Evolutionary conservation across 2,329 filamentous ascomycete species (phyloP).

Genomic region (Phyllosticta citribraziliensis): DNA sequence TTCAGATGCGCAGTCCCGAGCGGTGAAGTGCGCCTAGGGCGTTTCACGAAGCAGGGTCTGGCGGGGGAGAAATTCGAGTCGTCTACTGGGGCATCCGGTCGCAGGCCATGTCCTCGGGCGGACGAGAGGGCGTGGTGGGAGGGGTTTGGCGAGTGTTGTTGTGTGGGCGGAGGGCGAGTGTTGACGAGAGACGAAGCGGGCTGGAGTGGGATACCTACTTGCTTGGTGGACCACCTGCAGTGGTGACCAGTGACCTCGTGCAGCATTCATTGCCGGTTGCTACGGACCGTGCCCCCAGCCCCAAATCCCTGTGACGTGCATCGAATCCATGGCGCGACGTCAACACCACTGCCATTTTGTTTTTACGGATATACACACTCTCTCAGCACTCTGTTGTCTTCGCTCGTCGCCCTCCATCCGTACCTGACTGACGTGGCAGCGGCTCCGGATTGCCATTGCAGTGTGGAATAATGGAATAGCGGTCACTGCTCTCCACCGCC

Average conservation of each 20-base stretch:
- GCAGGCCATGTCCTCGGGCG: conserved; percentile 4
- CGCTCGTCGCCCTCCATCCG: not conserved
- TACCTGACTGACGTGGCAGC: not conserved
- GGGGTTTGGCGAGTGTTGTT: not conserved
- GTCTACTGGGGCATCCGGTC: conserved; percentile 11
- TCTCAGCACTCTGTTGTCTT: too few species aligned
- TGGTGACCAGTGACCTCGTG: not conserved
- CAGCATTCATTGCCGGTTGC: not conserved
- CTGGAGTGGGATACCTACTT: not conserved
- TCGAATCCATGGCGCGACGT: not conserved
- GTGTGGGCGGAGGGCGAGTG: not conserved
- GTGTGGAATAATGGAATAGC: too few species aligned
- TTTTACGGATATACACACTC: not conserved
- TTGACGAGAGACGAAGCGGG: not conserved
- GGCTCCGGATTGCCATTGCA: not conserved
- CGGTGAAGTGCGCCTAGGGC: conserved; percentile 5
- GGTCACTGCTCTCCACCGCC: not conserved
- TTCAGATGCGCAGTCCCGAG: conserved; percentile 1
- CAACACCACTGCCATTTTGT: not conserved
- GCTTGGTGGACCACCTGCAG: too few species aligned
- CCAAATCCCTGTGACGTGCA: conserved; percentile 4
- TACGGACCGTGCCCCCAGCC: not conserved
- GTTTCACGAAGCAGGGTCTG: not conserved
- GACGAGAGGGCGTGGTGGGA: not conserved
- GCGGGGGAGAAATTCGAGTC: not conserved